Evolutionary conservation across 1,284 basidiomycete species (phyloP).

Genomic region (Clitocybe nebularis): DNA sequence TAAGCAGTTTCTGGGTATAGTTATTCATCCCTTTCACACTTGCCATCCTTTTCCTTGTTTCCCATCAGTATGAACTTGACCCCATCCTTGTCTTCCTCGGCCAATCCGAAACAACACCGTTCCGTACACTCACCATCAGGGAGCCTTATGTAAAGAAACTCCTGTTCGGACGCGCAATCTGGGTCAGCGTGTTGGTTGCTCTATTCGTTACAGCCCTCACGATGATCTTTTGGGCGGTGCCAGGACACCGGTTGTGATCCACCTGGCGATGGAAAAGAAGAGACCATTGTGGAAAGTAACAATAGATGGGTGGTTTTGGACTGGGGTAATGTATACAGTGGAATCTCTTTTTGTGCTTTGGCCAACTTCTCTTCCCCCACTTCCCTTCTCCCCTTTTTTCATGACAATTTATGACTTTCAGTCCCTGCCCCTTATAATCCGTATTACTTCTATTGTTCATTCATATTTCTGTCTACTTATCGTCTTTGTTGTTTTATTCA

Average conservation of each 20-base stretch:
- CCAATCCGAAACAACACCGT: constrained; percentile 88
- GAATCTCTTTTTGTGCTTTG: constrained; percentile 12
- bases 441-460: constrained; percentile 7
- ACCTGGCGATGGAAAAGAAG: background rate
- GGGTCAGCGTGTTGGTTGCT: constrained; percentile 74
- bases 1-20: constrained; percentile 38
- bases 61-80: constrained; percentile 95
- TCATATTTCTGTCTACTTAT: constrained; percentile 10
- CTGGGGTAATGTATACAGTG: constrained; percentile 10
- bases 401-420: constrained; percentile 12
- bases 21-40: constrained; percentile 94
- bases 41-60: constrained; percentile 85
- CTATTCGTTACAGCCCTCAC: constrained; percentile 74
- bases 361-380: constrained; percentile 6
- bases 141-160: constrained; percentile 93
- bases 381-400: constrained; percentile 1
- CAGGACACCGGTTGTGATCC: constrained; percentile 75
- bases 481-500: constrained; percentile 17
- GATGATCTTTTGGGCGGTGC: constrained; percentile 88
- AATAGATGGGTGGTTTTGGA: background rate
- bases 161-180: constrained; percentile 81
- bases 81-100: constrained; percentile 84
- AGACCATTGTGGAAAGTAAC: background rate
- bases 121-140: constrained; percentile 83
- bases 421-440: constrained; percentile 4